A percentile compares a stretch with the other conserved stretches of the same genome.
phyloP scores from a whole-genome alignment of 345 rosid genomes.

The Orychophragmus violaceus region DNA sequence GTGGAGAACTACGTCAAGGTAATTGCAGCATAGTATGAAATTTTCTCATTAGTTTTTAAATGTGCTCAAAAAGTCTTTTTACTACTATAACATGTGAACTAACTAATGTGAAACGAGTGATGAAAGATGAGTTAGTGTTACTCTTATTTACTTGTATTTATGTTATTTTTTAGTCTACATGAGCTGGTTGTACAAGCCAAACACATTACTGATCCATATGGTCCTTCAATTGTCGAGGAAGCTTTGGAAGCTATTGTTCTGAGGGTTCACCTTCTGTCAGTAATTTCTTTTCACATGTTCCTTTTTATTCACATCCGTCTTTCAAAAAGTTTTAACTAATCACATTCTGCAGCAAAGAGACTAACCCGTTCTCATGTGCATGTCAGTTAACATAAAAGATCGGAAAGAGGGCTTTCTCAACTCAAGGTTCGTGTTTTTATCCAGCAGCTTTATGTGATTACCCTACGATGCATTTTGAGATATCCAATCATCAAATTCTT shows the following conservation, averaged over 20 bases:
- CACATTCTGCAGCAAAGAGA: conserved; percentile 62
- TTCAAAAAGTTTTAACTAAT: background rate
- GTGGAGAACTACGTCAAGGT: conserved; percentile 75
- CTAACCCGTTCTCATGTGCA: conserved; percentile 74
- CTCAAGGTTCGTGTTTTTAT: conserved; percentile 58
- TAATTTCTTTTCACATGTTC: background rate
- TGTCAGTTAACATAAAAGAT: conserved; percentile 79
- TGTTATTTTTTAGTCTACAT: conserved; percentile 56
- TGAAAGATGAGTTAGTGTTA: background rate
- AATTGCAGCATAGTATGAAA: background rate
- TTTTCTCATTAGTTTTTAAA: background rate
- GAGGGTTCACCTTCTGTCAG: conserved; percentile 38
- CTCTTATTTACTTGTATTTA: background rate
- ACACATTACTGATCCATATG: conserved; percentile 76
- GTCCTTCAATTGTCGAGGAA: conserved; percentile 82
- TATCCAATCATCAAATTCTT: background rate
- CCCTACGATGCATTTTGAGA: background rate
- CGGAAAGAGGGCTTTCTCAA: conserved; percentile 57
- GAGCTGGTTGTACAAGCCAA: conserved; percentile 61
- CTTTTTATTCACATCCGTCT: background rate
- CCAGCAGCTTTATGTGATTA: no score
- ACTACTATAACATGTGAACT: background rate
- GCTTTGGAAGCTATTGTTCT: conserved; percentile 82
- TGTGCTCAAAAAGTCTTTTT: no score
- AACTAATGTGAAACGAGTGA: background rate